Conservation (phyloP, 441 rosid genomes). For the Flueggea neowawraea region DNA sequence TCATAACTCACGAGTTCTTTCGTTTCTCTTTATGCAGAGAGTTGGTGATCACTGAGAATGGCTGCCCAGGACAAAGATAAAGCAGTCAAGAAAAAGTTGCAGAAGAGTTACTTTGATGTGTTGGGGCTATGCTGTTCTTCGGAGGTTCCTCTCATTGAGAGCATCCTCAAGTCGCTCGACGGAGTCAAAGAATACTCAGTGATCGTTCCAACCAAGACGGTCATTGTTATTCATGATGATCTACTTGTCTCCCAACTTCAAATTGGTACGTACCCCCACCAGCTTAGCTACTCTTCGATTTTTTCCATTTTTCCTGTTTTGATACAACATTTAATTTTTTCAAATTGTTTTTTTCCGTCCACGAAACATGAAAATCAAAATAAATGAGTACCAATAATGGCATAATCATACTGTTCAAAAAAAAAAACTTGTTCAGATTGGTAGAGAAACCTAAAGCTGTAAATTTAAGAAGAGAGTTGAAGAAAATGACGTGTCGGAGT, state of each 20-base stretch:
- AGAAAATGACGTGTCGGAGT: no score
- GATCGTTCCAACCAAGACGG: slow-evolving; percentile 75
- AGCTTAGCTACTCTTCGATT: not conserved
- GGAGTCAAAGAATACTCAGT: slow-evolving; percentile 72
- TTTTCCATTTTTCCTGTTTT: not conserved
- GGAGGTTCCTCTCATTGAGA: slow-evolving; percentile 76
- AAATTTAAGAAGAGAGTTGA: no score
- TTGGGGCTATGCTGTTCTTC: slow-evolving; percentile 88
- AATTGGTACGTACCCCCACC: slow-evolving; percentile 47
- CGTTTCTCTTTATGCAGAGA: not conserved
- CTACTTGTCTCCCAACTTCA: slow-evolving; percentile 59
- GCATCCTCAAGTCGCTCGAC: slow-evolving; percentile 47
- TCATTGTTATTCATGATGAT: slow-evolving; percentile 77
- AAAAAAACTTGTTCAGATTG: no score
- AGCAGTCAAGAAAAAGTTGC: slow-evolving; percentile 25
- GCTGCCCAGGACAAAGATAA: slow-evolving; percentile 18
- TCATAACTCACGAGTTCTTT: not conserved
- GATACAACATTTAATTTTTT: not conserved
- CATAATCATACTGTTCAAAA: no score
- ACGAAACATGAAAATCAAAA: no score
- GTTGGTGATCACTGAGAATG: slow-evolving; percentile 4
- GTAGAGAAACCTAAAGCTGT: no score
- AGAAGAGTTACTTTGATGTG: slow-evolving; percentile 87
- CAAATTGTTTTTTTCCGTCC: not conserved
- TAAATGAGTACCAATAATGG: no score